Conservation (phyloP, 441 rosid genomes). For the Oxalis stricta region DNA sequence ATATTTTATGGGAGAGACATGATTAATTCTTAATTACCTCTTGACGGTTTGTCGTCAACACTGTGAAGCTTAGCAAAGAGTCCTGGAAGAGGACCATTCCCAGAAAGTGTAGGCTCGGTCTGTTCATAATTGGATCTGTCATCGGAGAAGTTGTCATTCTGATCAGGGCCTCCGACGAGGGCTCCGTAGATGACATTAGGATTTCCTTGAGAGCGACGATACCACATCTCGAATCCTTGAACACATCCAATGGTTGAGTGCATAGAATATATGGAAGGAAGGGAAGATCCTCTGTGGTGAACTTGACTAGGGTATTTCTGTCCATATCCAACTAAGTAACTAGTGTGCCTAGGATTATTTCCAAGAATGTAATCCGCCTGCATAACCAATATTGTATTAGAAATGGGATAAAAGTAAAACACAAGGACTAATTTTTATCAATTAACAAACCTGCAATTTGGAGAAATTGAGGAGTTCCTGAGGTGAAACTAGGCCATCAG, state of each 20-base stretch:
- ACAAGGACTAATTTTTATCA: not conserved
- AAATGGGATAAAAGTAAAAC: not conserved
- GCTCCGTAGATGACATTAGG: conserved; percentile 69
- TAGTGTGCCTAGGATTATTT: conserved; percentile 53
- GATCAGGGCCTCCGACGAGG: conserved; percentile 83
- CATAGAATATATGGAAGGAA: conserved; percentile 32
- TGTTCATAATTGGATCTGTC: conserved; percentile 62
- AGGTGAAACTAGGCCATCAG: conserved; percentile 29
- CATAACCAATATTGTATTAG: not conserved
- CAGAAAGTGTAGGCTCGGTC: conserved; percentile 65
- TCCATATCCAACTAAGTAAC: conserved; percentile 75
- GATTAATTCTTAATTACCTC: not conserved
- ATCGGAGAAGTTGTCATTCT: conserved; percentile 46
- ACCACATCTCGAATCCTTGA: conserved; percentile 77
- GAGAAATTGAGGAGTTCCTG: conserved; percentile 34
- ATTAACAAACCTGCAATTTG: conserved; percentile 49
- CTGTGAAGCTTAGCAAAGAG: conserved; percentile 59
- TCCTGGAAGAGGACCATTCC: conserved; percentile 65
- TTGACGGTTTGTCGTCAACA: not conserved
- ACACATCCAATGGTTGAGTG: conserved; percentile 41
- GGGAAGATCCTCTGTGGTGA: conserved; percentile 85
- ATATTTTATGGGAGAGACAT: not conserved
- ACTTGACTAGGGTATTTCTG: conserved; percentile 43
- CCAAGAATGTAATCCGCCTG: conserved; percentile 88
- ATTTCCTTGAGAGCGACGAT: conserved; percentile 35